Conservation (phyloP, 495 filamentous ascomycete species). For the Staphylotrichum tortipilum region DNA sequence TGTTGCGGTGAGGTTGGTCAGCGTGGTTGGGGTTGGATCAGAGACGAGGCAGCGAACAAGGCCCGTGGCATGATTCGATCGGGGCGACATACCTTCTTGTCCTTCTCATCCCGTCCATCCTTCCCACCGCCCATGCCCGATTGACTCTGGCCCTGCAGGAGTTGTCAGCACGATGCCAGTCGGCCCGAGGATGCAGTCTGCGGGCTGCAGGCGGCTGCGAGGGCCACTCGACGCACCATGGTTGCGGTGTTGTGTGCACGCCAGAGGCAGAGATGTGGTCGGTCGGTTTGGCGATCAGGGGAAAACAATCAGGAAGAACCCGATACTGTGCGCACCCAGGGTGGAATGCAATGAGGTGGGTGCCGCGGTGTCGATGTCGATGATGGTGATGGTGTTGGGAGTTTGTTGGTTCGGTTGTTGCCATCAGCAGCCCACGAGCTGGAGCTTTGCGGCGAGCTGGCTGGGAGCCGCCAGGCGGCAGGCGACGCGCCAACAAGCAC, state of each 20-base stretch:
- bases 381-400: neutral
- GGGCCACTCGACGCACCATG: too few species aligned
- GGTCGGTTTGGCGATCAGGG: neutral
- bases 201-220: too few species aligned
- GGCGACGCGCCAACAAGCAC: too few species aligned
- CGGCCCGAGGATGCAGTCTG: too few species aligned
- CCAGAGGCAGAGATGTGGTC: neutral
- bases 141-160: slow-evolving; percentile 72
- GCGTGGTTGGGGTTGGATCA: slow-evolving; percentile 8
- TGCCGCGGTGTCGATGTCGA: too few species aligned
- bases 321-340: neutral
- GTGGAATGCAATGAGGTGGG: neutral
- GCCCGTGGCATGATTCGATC: neutral
- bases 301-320: neutral
- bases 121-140: slow-evolving; percentile 74
- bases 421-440: too few species aligned
- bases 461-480: too few species aligned
- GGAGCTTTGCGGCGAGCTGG: too few species aligned
- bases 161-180: slow-evolving; percentile 13
- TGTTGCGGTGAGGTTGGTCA: slow-evolving; percentile 32
- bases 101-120: slow-evolving; percentile 78
- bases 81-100: slow-evolving; percentile 72
- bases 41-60: neutral
- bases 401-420: slow-evolving; percentile 1
- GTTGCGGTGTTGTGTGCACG: slow-evolving; percentile 4